These are phyloP conservation scores for Phoenix dactylifera DNA, from an alignment of 176 grass and related monocot species.

Conservation along the genomic window DNA sequence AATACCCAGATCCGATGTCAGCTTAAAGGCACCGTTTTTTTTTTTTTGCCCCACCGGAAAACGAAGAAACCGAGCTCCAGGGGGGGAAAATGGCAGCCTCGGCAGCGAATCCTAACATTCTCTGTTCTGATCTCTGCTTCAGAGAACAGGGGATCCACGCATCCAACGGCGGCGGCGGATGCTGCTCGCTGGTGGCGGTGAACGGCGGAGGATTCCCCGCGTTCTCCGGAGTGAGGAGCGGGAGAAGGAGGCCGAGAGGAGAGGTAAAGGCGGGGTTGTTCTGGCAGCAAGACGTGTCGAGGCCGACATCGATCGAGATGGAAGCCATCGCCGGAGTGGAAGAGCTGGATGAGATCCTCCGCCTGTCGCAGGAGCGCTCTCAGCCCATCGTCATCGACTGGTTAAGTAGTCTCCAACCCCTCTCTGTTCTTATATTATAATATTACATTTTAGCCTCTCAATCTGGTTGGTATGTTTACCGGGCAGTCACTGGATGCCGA, in stretches of 20 bases:
- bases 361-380: slow-evolving; percentile 38
- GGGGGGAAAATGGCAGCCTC: slow-evolving; percentile 40
- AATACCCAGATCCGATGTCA: too few relatives aligned
- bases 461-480: not conserved
- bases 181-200: slow-evolving; percentile 37
- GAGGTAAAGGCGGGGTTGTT: slow-evolving; percentile 35
- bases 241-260: not conserved
- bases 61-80: not conserved
- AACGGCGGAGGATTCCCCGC: slow-evolving; percentile 21
- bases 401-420: slow-evolving; percentile 15
- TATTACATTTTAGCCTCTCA: too few relatives aligned
- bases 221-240: slow-evolving; percentile 7
- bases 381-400: slow-evolving; percentile 73
- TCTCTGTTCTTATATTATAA: too few relatives aligned
- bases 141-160: slow-evolving; percentile 25
- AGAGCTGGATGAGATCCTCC: slow-evolving; percentile 57
- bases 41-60: not conserved
- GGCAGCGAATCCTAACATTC: slow-evolving; percentile 36
- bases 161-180: slow-evolving; percentile 1
- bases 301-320: slow-evolving; percentile 55
- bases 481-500: not conserved
- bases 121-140: slow-evolving; percentile 30
- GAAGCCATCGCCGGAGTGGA: slow-evolving; percentile 66
- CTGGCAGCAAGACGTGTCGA: slow-evolving; percentile 52
- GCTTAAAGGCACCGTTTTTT: too few relatives aligned